Evolutionary conservation across 2,329 filamentous ascomycete species (phyloP), one percentile per base, ranked within the genome.

Genomic region (Ophiostoma ulmi): DNA sequence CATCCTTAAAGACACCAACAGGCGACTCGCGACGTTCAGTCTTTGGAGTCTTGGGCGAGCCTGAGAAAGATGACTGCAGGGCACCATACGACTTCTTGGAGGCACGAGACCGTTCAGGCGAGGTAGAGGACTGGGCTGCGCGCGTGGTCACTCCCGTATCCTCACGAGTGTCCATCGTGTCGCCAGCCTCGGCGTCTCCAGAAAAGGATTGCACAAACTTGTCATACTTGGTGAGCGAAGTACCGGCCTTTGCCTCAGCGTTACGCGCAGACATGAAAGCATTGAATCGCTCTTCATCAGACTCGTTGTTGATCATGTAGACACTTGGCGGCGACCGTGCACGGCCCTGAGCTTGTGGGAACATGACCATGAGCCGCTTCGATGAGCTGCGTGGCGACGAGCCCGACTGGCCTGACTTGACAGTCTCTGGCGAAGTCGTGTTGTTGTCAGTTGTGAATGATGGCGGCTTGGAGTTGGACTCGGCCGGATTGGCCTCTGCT

Each of bases 241-340:
- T 67, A 3, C 64, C 69, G 1, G 63, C 71, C 41, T 71, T 72
- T 68, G 69, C 69, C 5, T 71, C 63, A 55, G 58, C 65, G 5
- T 71, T 70, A 2, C 73, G 48, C 1, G 69, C 44, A 10, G 71
- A 55, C 65, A 72, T 67, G 26, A 70, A 74, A 8, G 70, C 66
- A 2, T 22, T 58, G 11, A 67, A 74, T 1, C 70, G 70, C 63
- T 72, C 69, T 26, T 72, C 69, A 17, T 73, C 73, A 8, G 44
- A 68, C n/a, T 68, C 69, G 20, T 69, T 68, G 2, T 64, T 14
- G 2, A 74, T 67, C 31, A 68, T n/a, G 13, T 69, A 71, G 14
- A 74, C 70, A 7, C 31, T 71, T 0, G 73, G 69, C 13, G 73
- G 70, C 26, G 72, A 73, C 2, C 70, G 73, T 44, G 67, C 55